Base-by-base conservation (phyloP, 1,139 yeast genomes). In the Schwanniomyces etchellsii region DNA sequence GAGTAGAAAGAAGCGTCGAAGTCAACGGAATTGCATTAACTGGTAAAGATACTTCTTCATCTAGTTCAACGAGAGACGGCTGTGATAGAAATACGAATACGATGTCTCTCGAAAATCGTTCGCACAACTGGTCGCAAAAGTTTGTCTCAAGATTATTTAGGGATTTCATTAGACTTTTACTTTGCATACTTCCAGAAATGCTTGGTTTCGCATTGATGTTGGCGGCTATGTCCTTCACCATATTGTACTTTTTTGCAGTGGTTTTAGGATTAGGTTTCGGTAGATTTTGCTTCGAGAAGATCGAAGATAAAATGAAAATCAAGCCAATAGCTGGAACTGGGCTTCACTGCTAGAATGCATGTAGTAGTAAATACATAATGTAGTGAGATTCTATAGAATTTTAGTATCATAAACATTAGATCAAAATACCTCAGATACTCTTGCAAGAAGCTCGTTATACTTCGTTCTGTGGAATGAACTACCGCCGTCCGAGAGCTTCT, bases 191-290 rank as follows among this genome's bases (percentile, higher is more conserved):
- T 16, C 74, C 83, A 3, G 82, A 82, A 20, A 61, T 81, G 63
- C 51, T 82, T 29, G 78, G 81, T 6, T 81, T 77, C 48, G 77
- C 78, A 24, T 56, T 82, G 44, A 82, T 82, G 93, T 68, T 82
- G 60, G 88, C 78, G 10, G 82, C 81, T 7, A 82, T 82, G 93
- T 64, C 82, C 20, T 81, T 63, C 48, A 70, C 80, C 6, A 45
- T 80, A 34, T 54, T 74, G 1, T 82, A 81, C 45, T 78, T 81
- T 52, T 81, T 82, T 54, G 89, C 83, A 2, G 79, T 81, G 18
- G 74, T 80, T 13, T 43, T 76, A 14, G 93, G 93, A 5, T 58
- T 81, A 34, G 70, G 86, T 3, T 55, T 79, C 32, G 85, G 86
- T 16, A 81, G 81, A 45, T 75, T 81, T 31, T 64, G 72, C 44